A percentile compares a stretch with the other conserved stretches of the same genome.
Evolutionary conservation across 768 basidiomycete species (phyloP).

Genomic region (Auriculariales sp.): DNA sequence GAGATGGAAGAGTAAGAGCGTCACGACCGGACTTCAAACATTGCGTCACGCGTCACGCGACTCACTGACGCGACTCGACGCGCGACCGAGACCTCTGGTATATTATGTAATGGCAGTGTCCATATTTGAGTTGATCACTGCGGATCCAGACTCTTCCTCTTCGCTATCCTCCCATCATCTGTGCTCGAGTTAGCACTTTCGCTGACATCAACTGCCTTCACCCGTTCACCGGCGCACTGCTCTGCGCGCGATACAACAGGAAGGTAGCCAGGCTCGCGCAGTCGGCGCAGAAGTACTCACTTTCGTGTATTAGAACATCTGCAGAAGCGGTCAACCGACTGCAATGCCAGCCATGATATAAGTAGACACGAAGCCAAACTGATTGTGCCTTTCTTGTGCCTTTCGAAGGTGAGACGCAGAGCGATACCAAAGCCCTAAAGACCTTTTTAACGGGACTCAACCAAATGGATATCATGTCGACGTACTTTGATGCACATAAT

Average conservation of each 20-base stretch:
- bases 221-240: slow-evolving; percentile 51
- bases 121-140: background rate
- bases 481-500: slow-evolving; percentile 37
- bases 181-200: background rate
- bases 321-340: slow-evolving; percentile 25
- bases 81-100: too few species aligned
- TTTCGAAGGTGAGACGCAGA: slow-evolving; percentile 29
- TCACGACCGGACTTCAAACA: too few species aligned
- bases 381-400: too few species aligned
- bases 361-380: slow-evolving; percentile 29
- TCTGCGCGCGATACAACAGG: slow-evolving; percentile 27
- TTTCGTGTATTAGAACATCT: slow-evolving; percentile 30
- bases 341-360: slow-evolving; percentile 30
- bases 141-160: background rate
- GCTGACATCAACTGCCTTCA: slow-evolving; percentile 22
- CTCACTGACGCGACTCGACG: too few species aligned
- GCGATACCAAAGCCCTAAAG: slow-evolving; percentile 42
- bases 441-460: too few species aligned
- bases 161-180: background rate
- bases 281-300: too few species aligned
- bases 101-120: too few species aligned
- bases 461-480: too few species aligned
- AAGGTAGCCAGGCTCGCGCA: too few species aligned
- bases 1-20: too few species aligned
- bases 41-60: too few species aligned